Evolutionary conservation across 129 eudicot genomes (phyloP), one percentile per base, ranked within the genome.

Genomic region (Flaveria brownii): DNA sequence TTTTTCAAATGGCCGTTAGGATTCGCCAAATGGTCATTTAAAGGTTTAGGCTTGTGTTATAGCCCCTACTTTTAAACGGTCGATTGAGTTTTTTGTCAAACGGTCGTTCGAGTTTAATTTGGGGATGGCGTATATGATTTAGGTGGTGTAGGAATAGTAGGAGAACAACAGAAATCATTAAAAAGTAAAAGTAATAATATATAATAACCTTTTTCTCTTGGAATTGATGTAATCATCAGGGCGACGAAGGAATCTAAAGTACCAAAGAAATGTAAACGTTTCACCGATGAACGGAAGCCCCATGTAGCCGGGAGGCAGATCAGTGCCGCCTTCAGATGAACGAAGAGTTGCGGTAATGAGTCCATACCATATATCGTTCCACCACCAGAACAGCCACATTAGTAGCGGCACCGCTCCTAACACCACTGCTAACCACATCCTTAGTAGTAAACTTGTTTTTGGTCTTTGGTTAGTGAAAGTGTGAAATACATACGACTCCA

Each of bases 271-370:
- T 9, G 74, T 52, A 30, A 77, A 82, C 85, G 79, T 65, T 70
- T 88, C 94, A 12, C 94, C 94, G 0, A 88, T 28, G 28, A 88
- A 13, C 2, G 91, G 94, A 41, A 88, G 33, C 1, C 95, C 95
- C 91, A 89, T 82, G 64, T 75, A 47, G 25, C 95, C 91, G 0
- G 95, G 89, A n/a, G 86, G 91, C 14, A 88, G 82, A 68, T 77
- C 74, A 51, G 75, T 61, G 77, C 77, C 80, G 17, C 77, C 26
- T 42, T 28, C 60, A 2, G 49, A 60, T 51, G 75, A 77, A 25
- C 74, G 77, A 16, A 77, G 9, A 59, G 45, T 80, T 60, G 28
- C 64, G 14, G 42, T 61, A 23, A 42, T 43, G 16, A 79, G 16
- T 17, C 57, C 73, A 28, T 81, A 84, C 88, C 84, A 77, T 16